Evolutionary conservation across 2,329 filamentous ascomycete genomes (phyloP).

Genomic region (Tolypocladium tropicale): DNA sequence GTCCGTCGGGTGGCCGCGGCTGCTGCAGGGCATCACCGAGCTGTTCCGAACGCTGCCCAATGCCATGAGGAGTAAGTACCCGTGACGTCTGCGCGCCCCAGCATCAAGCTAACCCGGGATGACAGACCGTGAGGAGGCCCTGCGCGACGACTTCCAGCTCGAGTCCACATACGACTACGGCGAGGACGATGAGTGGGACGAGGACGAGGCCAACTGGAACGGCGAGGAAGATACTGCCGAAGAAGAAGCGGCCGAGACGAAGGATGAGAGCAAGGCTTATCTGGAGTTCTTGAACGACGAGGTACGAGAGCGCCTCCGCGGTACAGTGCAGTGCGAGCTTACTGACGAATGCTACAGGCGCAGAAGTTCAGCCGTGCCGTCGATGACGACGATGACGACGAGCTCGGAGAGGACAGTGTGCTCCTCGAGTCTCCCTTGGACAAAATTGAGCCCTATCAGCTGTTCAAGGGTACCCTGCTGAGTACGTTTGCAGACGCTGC

Average conservation of each 20-base stretch:
- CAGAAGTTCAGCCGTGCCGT: slow-evolving; percentile 69
- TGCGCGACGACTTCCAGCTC: slow-evolving; percentile 75
- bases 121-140: slow-evolving; percentile 76
- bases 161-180: slow-evolving; percentile 55
- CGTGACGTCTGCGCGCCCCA: background rate
- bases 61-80: slow-evolving; percentile 68
- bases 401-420: slow-evolving; percentile 85
- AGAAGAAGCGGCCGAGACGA: slow-evolving; percentile 55
- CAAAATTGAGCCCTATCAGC: slow-evolving; percentile 85
- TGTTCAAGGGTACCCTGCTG: slow-evolving; percentile 74
- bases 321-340: no score
- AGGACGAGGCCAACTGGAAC: slow-evolving; percentile 74
- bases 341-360: slow-evolving; percentile 39
- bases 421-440: slow-evolving; percentile 90
- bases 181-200: slow-evolving; percentile 72
- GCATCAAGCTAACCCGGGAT: slow-evolving; percentile 12
- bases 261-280: slow-evolving; percentile 89
- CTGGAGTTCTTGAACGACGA: slow-evolving; percentile 94
- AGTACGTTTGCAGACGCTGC: slow-evolving; percentile 47
- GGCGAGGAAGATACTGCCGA: slow-evolving; percentile 61
- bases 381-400: slow-evolving; percentile 67
- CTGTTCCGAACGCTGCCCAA: slow-evolving; percentile 86
- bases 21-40: slow-evolving; percentile 78
- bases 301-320: slow-evolving; percentile 30
- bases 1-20: slow-evolving; percentile 85